Evolutionary conservation across 176 grass and related monocot species (phyloP), one percentile per base, ranked within the genome.

Genomic region (Calamus simplicifolius): DNA sequence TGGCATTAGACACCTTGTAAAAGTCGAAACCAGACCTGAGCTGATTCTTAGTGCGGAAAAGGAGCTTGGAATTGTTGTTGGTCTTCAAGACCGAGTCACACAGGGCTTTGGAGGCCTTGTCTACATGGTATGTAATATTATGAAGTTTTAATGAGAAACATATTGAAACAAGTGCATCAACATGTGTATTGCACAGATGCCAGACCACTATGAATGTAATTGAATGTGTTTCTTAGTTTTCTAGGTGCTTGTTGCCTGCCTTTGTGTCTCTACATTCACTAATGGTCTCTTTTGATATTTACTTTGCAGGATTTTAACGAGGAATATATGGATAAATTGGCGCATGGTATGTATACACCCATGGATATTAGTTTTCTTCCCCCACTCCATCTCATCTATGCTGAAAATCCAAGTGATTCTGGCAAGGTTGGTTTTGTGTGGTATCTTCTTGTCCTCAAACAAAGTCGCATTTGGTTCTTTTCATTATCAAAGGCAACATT

Each of bases 61-160:
- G 58, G 91, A 96, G 71, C 80, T 96, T 48, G 91, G 91, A 19
- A 87, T 96, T 58, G 78, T 96, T 76, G 83, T 86, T 23, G 91
- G 91, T 21, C 82, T 96, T 26, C 86, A 96, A 55, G 91, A 90
- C 38, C 68, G 86, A 1, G 91, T 96, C 35, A 80, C 77, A 31
- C 91, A 96, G 63, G 80, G 87, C 29, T 90, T 87, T 51, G 86
- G 86, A 30, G 86, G 86, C 13, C 86, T 96, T 61, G 75, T 90
- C 18, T 85, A 61, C 16, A 90, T 96, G 91, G 80, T 95, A 84
- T 3, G 16, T 0, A 70, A 30, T 27, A 59, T 5, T 48, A 25
- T 61, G 18, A 12, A 5, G 18, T 50, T 51, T 51, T 12, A 38
- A 52, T 49, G n/a, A 25, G 48, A 8, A 30, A 56, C 19, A 15